Conservation (phyloP, 805 yeast genomes). For the Schizosaccharomyces osmophilus region DNA sequence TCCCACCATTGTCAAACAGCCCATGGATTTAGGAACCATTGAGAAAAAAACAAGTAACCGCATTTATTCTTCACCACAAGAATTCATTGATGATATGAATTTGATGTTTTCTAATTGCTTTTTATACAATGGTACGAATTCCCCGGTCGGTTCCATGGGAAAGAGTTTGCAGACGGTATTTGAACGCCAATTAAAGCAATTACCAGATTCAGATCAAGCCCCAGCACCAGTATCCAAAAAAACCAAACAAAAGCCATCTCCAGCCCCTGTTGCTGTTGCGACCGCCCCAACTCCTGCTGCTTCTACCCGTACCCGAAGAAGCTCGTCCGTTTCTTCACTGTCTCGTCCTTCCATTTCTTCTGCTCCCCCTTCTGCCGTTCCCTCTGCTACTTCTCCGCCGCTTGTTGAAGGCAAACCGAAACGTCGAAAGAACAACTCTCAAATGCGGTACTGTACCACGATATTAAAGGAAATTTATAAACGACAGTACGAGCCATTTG, state of each 20-base stretch:
- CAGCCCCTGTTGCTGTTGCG: neutral
- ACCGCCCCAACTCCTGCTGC: neutral
- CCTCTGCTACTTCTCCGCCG: constrained; percentile 89
- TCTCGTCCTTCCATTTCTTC: constrained; percentile 5
- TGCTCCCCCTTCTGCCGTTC: constrained; percentile 28
- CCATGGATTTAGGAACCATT: constrained; percentile 92
- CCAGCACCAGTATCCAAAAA: constrained; percentile 8
- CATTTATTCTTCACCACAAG: constrained; percentile 62
- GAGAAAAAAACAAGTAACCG: constrained; percentile 65
- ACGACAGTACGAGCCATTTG: constrained; percentile 61
- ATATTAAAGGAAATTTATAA: constrained; percentile 58
- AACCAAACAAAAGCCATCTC: neutral
- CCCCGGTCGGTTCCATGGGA: constrained; percentile 79
- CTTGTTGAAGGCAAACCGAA: constrained; percentile 78
- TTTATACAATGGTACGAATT: constrained; percentile 59
- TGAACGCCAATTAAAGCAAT: constrained; percentile 74
- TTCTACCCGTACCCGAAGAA: neutral
- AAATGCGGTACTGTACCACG: constrained; percentile 61
- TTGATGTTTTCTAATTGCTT: constrained; percentile 88
- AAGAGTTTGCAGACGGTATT: constrained; percentile 72
- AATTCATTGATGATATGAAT: constrained; percentile 86
- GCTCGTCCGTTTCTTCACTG: neutral
- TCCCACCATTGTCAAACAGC: constrained; percentile 64
- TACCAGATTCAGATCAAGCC: constrained; percentile 25
- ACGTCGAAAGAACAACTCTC: constrained; percentile 74